Conservation (phyloP, 1,284 basidiomycete species). For the Tilletia setariae region DNA sequence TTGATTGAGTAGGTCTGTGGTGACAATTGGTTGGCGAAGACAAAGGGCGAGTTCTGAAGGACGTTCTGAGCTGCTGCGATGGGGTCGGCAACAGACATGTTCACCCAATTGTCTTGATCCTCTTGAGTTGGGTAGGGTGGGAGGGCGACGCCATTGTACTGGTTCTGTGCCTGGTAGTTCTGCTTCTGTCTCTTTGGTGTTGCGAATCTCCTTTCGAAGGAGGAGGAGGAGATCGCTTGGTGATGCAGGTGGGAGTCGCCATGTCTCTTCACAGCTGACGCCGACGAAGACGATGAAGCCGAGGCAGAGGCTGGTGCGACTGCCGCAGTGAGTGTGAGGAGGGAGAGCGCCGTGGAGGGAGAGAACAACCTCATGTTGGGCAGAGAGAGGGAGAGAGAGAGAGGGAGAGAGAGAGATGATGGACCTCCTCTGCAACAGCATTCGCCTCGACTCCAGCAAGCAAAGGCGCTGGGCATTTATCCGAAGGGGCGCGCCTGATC, state of each 20-base stretch:
- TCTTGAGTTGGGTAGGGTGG: background rate
- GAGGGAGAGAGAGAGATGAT: too few relatives aligned
- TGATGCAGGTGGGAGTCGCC: too few relatives aligned
- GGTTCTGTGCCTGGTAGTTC: slow-evolving; percentile 1
- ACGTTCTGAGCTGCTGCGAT: slow-evolving; percentile 40
- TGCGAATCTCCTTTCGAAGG: too few relatives aligned
- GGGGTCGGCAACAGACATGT: slow-evolving; percentile 24
- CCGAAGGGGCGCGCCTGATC: too few relatives aligned
- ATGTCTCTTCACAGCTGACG: background rate
- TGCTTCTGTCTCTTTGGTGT: background rate
- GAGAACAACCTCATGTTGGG: background rate
- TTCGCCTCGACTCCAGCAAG: too few relatives aligned
- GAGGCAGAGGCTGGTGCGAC: too few relatives aligned
- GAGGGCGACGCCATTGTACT: background rate
- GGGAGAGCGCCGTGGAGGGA: background rate
- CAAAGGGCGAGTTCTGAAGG: slow-evolving; percentile 26
- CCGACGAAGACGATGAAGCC: background rate
- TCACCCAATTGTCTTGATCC: background rate
- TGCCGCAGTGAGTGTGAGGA: background rate
- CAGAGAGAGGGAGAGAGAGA: too few relatives aligned
- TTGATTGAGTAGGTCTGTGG: slow-evolving; percentile 26
- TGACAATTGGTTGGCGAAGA: slow-evolving; percentile 13
- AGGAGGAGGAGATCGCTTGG: too few relatives aligned
- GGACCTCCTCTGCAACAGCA: too few relatives aligned
- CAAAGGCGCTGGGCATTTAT: too few relatives aligned